phyloP scores from a whole-genome alignment of 169 alveolate species.

The Plasmodium knowlesi region DNA sequence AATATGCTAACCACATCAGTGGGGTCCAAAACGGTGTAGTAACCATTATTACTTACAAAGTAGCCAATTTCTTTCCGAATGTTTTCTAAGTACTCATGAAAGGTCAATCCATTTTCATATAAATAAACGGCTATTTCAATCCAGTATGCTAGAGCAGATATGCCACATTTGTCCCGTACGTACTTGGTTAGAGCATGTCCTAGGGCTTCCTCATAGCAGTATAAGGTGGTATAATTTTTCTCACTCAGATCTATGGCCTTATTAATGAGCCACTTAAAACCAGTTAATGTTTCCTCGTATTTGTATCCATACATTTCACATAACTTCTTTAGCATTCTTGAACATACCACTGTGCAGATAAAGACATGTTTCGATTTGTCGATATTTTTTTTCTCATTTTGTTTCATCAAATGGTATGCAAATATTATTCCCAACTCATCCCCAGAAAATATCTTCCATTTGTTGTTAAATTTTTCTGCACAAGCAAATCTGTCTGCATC shows the following conservation, averaged over 20 bases:
- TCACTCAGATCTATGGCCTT: constrained; percentile 77
- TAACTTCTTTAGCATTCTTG: constrained; percentile 73
- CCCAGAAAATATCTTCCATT: constrained; percentile 81
- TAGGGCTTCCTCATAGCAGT: constrained; percentile 86
- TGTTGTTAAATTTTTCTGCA: constrained; percentile 85
- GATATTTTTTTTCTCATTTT: constrained; percentile 56
- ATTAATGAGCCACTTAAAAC: constrained; percentile 86
- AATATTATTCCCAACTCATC: constrained; percentile 83
- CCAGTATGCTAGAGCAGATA: constrained; percentile 86
- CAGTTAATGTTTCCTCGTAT: constrained; percentile 85
- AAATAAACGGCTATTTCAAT: constrained; percentile 79
- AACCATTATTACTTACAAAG: constrained; percentile 82
- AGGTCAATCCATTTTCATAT: constrained; percentile 79
- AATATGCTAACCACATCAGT: constrained; percentile 73
- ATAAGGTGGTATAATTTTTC: constrained; percentile 74
- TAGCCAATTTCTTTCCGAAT: constrained; percentile 80
- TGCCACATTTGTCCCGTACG: constrained; percentile 88
- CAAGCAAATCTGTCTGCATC: constrained; percentile 89
- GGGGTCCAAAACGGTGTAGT: constrained; percentile 79
- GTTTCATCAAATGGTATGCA: constrained; percentile 71
- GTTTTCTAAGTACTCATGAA: constrained; percentile 67
- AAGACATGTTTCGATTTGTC: constrained; percentile 74
- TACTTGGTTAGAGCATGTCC: constrained; percentile 81
- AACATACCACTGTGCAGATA: constrained; percentile 77
- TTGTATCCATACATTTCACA: constrained; percentile 74